A percentile compares a stretch with the other conserved stretches of the same genome.
These are phyloP conservation scores for Pseudocercospora fuligena DNA, from an alignment of 2,329 filamentous ascomycete species.

Conservation along the genomic window DNA sequence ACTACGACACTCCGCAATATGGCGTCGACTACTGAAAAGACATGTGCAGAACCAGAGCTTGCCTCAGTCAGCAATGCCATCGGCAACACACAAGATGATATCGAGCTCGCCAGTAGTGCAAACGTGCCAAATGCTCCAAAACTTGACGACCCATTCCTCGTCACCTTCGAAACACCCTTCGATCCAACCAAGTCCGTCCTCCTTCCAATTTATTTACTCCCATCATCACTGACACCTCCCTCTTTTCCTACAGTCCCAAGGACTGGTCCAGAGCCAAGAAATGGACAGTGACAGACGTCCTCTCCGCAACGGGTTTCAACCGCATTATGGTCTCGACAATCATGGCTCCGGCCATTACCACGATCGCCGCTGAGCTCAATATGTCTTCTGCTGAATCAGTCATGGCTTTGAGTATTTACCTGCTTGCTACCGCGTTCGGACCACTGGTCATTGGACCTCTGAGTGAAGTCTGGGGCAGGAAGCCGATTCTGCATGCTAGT, in stretches of 20 bases:
- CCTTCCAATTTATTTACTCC: not conserved
- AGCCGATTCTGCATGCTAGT: constrained; percentile 48
- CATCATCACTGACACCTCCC: not conserved
- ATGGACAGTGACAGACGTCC: constrained; percentile 56
- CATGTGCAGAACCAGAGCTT: not conserved
- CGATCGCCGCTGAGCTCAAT: constrained; percentile 50
- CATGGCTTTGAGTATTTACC: constrained; percentile 30
- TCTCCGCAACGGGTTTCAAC: constrained; percentile 58
- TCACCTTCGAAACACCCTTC: constrained; percentile 22
- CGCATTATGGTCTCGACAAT: constrained; percentile 58
- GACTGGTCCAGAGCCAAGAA: constrained; percentile 39
- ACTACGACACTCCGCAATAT: not conserved
- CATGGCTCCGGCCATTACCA: constrained; percentile 54
- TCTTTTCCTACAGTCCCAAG: constrained; percentile 3
- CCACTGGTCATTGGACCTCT: constrained; percentile 28
- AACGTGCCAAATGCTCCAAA: not conserved
- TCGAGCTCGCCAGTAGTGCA: not conserved
- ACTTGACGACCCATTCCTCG: constrained; percentile 21
- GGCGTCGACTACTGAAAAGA: not conserved
- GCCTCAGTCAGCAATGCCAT: too few species aligned
- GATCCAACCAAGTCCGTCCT: constrained; percentile 30
- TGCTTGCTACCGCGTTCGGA: constrained; percentile 30
- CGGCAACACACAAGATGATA: not conserved
- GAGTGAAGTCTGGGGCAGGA: constrained; percentile 54
- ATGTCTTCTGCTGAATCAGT: constrained; percentile 24